A percentile compares a stretch with the other conserved stretches of the same genome.
phyloP scores from a whole-genome alignment of 176 grass and related monocot species.

The Aegilops tauschii region DNA sequence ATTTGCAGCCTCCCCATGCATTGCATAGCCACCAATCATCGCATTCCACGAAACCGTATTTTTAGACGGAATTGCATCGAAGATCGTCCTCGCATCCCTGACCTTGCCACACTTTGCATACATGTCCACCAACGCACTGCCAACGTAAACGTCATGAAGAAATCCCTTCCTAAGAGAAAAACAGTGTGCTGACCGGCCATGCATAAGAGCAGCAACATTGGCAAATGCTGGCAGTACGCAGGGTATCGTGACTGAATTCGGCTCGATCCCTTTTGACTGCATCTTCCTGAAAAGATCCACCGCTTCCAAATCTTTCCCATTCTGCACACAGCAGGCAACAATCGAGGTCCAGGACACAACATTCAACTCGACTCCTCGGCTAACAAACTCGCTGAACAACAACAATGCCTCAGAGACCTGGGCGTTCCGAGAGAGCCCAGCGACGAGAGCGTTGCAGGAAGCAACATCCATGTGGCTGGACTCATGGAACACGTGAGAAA shows the following conservation, averaged over 20 bases:
- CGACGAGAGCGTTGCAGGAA: constrained; percentile 56
- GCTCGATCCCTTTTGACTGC: constrained; percentile 55
- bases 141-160: constrained; percentile 45
- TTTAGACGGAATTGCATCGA: constrained; percentile 50
- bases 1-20: constrained; percentile 58
- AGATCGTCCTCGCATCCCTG: constrained; percentile 44
- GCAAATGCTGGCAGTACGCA: constrained; percentile 73
- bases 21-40: constrained; percentile 72
- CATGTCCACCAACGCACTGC: constrained; percentile 69
- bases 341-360: constrained; percentile 81
- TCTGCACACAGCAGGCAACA: constrained; percentile 64
- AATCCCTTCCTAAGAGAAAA: constrained; percentile 59
- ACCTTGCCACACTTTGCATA: constrained; percentile 79
- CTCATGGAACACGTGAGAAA: constrained; percentile 46
- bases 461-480: constrained; percentile 39
- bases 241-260: constrained; percentile 68
- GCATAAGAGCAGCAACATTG: constrained; percentile 63
- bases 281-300: constrained; percentile 70
- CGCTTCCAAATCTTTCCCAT: constrained; percentile 64
- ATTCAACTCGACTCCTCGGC: constrained; percentile 43
- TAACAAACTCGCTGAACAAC: constrained; percentile 44
- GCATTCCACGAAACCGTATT: constrained; percentile 82
- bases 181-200: constrained; percentile 56
- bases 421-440: constrained; percentile 59
- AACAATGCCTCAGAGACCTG: constrained; percentile 43